Base-by-base conservation (phyloP, 306 rosid genomes). In the Malus sieversii region DNA sequence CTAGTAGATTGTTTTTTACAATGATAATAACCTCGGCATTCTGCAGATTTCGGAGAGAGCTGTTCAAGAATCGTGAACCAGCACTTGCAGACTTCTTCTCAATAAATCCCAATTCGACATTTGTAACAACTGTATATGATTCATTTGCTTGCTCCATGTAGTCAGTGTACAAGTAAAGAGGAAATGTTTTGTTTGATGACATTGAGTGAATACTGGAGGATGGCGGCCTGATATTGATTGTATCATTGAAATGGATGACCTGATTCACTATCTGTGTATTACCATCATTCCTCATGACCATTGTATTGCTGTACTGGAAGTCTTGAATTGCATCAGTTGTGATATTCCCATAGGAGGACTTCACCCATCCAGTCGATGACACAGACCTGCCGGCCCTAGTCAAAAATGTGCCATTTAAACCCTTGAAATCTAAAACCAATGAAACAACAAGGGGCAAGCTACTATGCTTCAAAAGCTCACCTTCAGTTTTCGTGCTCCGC, bases 281-380 rank as follows among this genome's bases (percentile, higher is more conserved):
- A 32, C 93, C 99, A 75, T 88, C 57, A 20, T 80, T 86, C 59
- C 29, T 87, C 73, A 92, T 71, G 66, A 77, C 77, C 90, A 95
- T 84, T 18, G 83, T 77, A 66, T 88, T 95, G 35, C 68, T 44
- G 84, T 84, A 95, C 51, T 12, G 38, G 35, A 92, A 78, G 29
- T 89, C 78, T 66, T 95, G 99, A 60, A 66, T 53, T 0, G 86
- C 84, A 76, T 72, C 72, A 65, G 93, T 95, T 48, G 95, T 69
- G 82, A 92, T 70, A 46, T 83, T 92, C 52, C 97, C 97, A 55
- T 44, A 77, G 44, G 97, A 92, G 58, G 99, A 92, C 75, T 70
- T 88, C 38, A 92, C 84, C 93, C 93, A 90, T 68, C 99, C 97
- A 13, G 55, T 53, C 18, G 96, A 84, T 44, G 64, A 86, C 77